These are phyloP conservation scores for Musa balbisiana DNA, from an alignment of 202 grass and related monocot species.

Conservation along the genomic window DNA sequence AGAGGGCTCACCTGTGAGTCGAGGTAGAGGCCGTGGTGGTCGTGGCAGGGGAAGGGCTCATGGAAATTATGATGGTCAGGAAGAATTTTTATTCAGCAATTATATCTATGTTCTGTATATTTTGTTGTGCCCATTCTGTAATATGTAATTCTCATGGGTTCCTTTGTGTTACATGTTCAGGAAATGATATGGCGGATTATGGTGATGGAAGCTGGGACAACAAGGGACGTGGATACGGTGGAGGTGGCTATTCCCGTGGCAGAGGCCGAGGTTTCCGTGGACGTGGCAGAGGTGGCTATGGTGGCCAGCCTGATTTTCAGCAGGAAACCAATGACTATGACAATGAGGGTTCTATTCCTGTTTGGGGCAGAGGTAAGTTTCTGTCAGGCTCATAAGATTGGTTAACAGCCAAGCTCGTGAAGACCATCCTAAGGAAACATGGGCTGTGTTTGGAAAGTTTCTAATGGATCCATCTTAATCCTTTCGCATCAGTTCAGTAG, in stretches of 20 bases:
- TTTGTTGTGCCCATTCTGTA: too few relatives aligned
- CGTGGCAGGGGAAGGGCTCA: slow-evolving; percentile 46
- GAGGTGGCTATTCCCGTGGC: slow-evolving; percentile 51
- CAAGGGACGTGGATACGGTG: slow-evolving; percentile 38
- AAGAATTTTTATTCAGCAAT: slow-evolving; percentile 10
- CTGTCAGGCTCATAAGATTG: not conserved
- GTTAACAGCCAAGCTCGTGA: not conserved
- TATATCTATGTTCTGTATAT: not conserved
- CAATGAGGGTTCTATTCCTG: slow-evolving; percentile 47
- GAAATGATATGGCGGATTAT: slow-evolving; percentile 57
- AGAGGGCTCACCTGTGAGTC: slow-evolving; percentile 50
- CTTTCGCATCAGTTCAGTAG: too few relatives aligned
- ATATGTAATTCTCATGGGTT: not conserved
- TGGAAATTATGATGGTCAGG: slow-evolving; percentile 18
- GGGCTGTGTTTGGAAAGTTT: too few relatives aligned
- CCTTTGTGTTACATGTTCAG: slow-evolving; percentile 24
- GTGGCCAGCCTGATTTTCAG: slow-evolving; percentile 57
- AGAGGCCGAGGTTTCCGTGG: slow-evolving; percentile 65
- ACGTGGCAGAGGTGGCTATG: slow-evolving; percentile 51
- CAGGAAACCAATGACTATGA: slow-evolving; percentile 53
- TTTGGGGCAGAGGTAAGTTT: slow-evolving; percentile 40
- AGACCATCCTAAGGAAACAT: not conserved
- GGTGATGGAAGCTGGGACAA: slow-evolving; percentile 58
- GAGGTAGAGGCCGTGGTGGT: slow-evolving; percentile 59
- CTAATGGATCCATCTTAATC: not conserved